Evolutionary conservation across 1,139 yeast species (phyloP).

Genomic region (Pichia sorboxylosa): DNA sequence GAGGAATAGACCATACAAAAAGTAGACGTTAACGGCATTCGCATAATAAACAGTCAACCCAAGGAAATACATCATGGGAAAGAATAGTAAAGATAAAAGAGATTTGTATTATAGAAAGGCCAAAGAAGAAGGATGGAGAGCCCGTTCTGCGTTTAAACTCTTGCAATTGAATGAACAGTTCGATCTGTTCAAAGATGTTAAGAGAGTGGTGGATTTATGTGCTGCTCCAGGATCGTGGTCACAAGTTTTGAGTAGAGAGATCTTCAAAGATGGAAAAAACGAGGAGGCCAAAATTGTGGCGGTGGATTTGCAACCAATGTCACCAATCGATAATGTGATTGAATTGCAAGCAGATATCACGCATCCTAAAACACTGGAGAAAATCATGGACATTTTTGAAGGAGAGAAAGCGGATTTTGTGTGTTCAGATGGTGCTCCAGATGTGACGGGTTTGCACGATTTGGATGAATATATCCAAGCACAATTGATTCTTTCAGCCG

Average conservation of each 20-base stretch:
- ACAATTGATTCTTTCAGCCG: constrained; percentile 79
- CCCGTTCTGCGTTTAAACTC: constrained; percentile 88
- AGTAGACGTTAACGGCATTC: too few species aligned
- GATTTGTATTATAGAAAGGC: constrained; percentile 84
- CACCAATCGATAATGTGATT: constrained; percentile 81
- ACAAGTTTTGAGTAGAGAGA: constrained; percentile 74
- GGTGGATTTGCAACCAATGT: constrained; percentile 94
- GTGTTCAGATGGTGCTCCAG: constrained; percentile 97
- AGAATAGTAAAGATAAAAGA: constrained; percentile 88
- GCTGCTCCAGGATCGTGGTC: constrained; percentile 99
- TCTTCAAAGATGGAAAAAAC: constrained; percentile 28
- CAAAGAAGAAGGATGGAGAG: constrained; percentile 96
- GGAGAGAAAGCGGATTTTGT: constrained; percentile 93
- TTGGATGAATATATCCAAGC: constrained; percentile 95
- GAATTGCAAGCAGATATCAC: constrained; percentile 94
- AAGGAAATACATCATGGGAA: constrained; percentile 45
- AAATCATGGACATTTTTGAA: constrained; percentile 68
- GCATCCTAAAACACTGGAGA: constrained; percentile 75
- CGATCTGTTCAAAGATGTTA: constrained; percentile 60
- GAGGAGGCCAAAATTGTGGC: constrained; percentile 68
- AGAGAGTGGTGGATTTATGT: constrained; percentile 87
- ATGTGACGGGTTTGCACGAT: constrained; percentile 94
- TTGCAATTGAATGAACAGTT: constrained; percentile 85
- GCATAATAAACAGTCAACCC: not conserved
- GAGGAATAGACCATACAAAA: too few species aligned